phyloP scores from a whole-genome alignment of 805 yeast genomes.

The Schwanniomyces pseudopolymorphus region DNA sequence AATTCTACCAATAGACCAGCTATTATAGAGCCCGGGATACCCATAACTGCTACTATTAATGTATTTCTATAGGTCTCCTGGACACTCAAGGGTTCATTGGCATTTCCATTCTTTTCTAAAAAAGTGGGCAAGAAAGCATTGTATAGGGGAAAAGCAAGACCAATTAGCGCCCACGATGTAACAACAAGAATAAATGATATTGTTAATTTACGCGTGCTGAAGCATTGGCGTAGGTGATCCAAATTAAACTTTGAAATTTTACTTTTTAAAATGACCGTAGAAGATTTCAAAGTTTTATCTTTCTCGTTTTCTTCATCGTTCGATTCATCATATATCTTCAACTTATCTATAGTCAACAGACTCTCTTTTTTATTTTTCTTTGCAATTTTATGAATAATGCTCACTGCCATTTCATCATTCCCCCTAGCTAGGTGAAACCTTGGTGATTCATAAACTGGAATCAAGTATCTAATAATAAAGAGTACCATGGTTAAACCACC shows the following conservation, averaged over 20 bases:
- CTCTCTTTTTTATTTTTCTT: slow-evolving; percentile 40
- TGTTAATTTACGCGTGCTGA: slow-evolving; percentile 45
- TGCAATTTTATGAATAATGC: slow-evolving; percentile 45
- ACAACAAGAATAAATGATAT: slow-evolving; percentile 42
- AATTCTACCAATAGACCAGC: slow-evolving; percentile 33
- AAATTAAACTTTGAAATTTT: slow-evolving; percentile 24
- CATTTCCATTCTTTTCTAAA: slow-evolving; percentile 42
- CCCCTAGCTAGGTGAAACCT: slow-evolving; percentile 54
- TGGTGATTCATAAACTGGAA: slow-evolving; percentile 54
- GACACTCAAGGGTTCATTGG: slow-evolving; percentile 26
- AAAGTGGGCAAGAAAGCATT: slow-evolving; percentile 55
- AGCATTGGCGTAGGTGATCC: slow-evolving; percentile 46
- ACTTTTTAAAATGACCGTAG: slow-evolving; percentile 3
- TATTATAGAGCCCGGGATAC: slow-evolving; percentile 32
- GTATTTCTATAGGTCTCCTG: slow-evolving; percentile 32
- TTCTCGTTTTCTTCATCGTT: slow-evolving; percentile 6
- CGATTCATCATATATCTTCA: slow-evolving; percentile 43
- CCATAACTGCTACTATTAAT: slow-evolving; percentile 29
- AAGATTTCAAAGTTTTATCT: slow-evolving; percentile 6
- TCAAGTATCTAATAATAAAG: slow-evolving; percentile 34
- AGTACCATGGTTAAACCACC: slow-evolving; percentile 49
- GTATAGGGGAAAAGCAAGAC: slow-evolving; percentile 58
- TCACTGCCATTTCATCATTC: slow-evolving; percentile 49
- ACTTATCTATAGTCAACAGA: slow-evolving; percentile 46
- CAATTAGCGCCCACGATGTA: slow-evolving; percentile 56